Percentiles rank a stretch among this genome's conserved stretches.
Conservation (phyloP, 2,329 filamentous ascomycete species). For the Volutella citrinella region DNA sequence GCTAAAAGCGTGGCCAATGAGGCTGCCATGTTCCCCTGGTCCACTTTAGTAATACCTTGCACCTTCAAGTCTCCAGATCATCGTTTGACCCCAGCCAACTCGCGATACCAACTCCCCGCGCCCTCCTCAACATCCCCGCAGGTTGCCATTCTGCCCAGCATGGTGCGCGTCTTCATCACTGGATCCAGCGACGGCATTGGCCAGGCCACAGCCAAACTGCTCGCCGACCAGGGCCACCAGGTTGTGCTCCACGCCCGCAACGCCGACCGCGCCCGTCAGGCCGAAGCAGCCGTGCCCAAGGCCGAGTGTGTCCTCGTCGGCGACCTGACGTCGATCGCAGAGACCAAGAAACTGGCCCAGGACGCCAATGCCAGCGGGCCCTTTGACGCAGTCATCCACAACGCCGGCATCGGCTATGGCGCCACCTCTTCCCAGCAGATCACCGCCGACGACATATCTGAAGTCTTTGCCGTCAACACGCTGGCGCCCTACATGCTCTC, state of each 20-base stretch:
- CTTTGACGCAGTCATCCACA: conserved; percentile 17
- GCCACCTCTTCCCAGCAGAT: conserved; percentile 8
- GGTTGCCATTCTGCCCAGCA: too few relatives aligned
- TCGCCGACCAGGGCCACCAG: conserved; percentile 17
- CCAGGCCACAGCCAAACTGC: conserved; percentile 14
- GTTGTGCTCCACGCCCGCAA: conserved; percentile 17
- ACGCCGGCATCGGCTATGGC: conserved; percentile 19
- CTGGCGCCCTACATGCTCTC: conserved; percentile 17
- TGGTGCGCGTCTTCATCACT: conserved; percentile 21
- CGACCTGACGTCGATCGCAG: conserved; percentile 13
- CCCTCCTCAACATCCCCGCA: too few relatives aligned
- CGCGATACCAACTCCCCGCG: too few relatives aligned
- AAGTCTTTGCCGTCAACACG: conserved; percentile 18
- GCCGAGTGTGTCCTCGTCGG: conserved; percentile 12
- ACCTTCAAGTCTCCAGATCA: too few relatives aligned
- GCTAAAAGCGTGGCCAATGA: too few relatives aligned
- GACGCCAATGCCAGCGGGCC: conserved; percentile 14
- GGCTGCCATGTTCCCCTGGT: too few relatives aligned
- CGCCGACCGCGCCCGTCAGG: conserved; percentile 14
- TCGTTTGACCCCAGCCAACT: too few relatives aligned
- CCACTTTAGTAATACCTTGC: too few relatives aligned
- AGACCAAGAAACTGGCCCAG: conserved; percentile 15
- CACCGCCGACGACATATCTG: conserved; percentile 12
- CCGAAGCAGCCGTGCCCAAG: conserved; percentile 11
- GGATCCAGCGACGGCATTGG: conserved; percentile 19